phyloP scores from a whole-genome alignment of 2,329 filamentous ascomycete genomes.

The Paraphoma sp. region DNA sequence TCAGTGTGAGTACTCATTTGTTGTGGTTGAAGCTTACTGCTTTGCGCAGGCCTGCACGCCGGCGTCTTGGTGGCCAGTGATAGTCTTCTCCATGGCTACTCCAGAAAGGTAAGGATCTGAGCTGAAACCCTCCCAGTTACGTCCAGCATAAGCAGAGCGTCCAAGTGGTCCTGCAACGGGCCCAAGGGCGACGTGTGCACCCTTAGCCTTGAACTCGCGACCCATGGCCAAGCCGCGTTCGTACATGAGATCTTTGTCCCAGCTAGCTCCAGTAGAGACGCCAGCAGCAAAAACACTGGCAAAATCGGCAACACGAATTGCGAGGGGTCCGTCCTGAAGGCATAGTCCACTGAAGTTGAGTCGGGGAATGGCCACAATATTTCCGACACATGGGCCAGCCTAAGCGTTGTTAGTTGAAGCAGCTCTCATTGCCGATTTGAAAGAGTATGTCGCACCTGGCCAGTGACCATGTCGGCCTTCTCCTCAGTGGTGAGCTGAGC shows the following conservation, averaged over 20 bases:
- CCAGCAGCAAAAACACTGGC: slow-evolving; percentile 51
- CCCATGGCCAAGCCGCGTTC: slow-evolving; percentile 48
- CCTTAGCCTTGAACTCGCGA: slow-evolving; percentile 44
- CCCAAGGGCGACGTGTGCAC: slow-evolving; percentile 51
- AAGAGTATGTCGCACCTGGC: too few species aligned
- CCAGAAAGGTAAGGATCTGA: slow-evolving; percentile 55
- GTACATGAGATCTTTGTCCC: slow-evolving; percentile 49
- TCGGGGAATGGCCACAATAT: slow-evolving; percentile 47
- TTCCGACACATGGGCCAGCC: slow-evolving; percentile 64
- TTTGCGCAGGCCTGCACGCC: slow-evolving; percentile 55
- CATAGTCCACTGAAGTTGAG: slow-evolving; percentile 50
- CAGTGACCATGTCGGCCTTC: slow-evolving; percentile 45
- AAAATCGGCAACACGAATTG: slow-evolving; percentile 42
- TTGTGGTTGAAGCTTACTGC: too few species aligned
- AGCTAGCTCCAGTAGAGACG: slow-evolving; percentile 47
- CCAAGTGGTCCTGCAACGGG: slow-evolving; percentile 60
- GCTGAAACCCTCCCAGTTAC: slow-evolving; percentile 55
- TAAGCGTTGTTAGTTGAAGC: too few species aligned
- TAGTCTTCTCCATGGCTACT: slow-evolving; percentile 48
- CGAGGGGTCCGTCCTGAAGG: slow-evolving; percentile 49
- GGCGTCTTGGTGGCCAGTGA: slow-evolving; percentile 49
- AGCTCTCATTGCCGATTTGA: too few species aligned
- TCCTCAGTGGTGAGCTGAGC: slow-evolving; percentile 40
- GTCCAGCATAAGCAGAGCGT: slow-evolving; percentile 48
- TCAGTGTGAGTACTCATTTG: too few species aligned